Percentiles rank a stretch among this genome's conserved stretches.
Evolutionary conservation across 768 basidiomycete species (phyloP).

Genomic region (Sistotremastrum suecicum): DNA sequence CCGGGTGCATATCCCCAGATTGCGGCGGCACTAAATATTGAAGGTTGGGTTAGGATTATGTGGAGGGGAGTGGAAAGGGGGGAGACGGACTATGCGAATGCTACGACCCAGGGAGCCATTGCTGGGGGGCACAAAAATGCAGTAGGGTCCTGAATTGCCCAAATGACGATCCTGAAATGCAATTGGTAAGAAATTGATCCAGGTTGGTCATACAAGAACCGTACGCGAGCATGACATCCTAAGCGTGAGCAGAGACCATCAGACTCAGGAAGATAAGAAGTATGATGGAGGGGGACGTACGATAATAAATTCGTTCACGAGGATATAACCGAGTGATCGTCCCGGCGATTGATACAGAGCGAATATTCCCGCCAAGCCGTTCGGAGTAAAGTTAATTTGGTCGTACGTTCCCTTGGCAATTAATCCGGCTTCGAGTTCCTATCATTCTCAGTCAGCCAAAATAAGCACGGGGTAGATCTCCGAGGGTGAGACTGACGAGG

Average conservation of each 20-base stretch:
- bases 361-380: conserved; percentile 33
- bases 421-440: conserved; percentile 18
- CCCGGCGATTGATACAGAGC: conserved; percentile 32
- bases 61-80: not conserved
- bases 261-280: not conserved
- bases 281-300: conserved; percentile 19
- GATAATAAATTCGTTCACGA: conserved; percentile 43
- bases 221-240: conserved; percentile 6
- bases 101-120: conserved; percentile 36
- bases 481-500: conserved; percentile 13
- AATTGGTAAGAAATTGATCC: conserved; percentile 19
- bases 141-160: conserved; percentile 41
- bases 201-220: not conserved
- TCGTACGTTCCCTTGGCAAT: conserved; percentile 15
- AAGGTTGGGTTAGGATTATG: not conserved
- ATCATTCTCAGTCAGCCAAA: not conserved
- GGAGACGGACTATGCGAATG: conserved; percentile 30
- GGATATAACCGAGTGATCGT: conserved; percentile 28
- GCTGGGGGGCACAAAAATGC: conserved; percentile 43
- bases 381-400: conserved; percentile 19
- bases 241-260: not conserved
- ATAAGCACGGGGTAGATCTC: not conserved
- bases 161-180: conserved; percentile 33
- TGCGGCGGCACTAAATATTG: conserved; percentile 17
- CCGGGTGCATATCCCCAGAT: conserved; percentile 48